Base-by-base conservation (phyloP, 768 basidiomycete genomes). In the Boletus insuetus region DNA sequence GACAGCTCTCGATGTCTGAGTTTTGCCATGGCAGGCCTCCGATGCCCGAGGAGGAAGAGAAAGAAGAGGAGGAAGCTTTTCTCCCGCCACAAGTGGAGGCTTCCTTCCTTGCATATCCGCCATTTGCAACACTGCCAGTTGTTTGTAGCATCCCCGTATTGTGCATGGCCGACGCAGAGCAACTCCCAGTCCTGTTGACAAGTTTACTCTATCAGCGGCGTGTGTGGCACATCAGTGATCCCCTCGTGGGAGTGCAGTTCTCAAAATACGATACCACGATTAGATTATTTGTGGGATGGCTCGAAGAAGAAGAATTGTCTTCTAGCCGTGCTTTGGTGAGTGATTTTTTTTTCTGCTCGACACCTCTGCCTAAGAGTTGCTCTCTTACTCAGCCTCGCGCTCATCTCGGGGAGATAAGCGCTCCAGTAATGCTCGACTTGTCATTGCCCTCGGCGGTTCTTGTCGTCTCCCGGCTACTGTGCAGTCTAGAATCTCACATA, bases 201-300 rank as follows among this genome's bases (percentile, higher is more conserved):
- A 56, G 54, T 19, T 12, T 56, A 19, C 57, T 56, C 10, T 51
- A 51, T 14, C 53, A 55, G 26, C 53, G 48, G 26, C 48, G 48
- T n/a, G 43, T 46, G 32, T 58, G 56, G 53, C 40, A 16, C 44
- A 55, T 55, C 35, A 9, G 5, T 9, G 48, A 58, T 22, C 53
- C 56, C 9, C 22, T 58, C 29, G 16, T 58, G 6, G 57, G 53
- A 20, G 22, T 58, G n/a, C 34, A 24, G 29, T 51, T 58, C 34
- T 55, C 54, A 37, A 50, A 56, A 29, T 51, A 55, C 19, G 44
- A 42, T 10, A 46, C 53, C 16, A 38, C n/a, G 17, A 49, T 58
- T 38, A 49, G 3, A 29, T 17, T 58, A 6, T 41, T 35, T 7
- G 43, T 55, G 19, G 56, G 53, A 13, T 58, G 53, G 53, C 53